Conservation (phyloP, 768 basidiomycete genomes). For the Auriscalpium vulgare region DNA sequence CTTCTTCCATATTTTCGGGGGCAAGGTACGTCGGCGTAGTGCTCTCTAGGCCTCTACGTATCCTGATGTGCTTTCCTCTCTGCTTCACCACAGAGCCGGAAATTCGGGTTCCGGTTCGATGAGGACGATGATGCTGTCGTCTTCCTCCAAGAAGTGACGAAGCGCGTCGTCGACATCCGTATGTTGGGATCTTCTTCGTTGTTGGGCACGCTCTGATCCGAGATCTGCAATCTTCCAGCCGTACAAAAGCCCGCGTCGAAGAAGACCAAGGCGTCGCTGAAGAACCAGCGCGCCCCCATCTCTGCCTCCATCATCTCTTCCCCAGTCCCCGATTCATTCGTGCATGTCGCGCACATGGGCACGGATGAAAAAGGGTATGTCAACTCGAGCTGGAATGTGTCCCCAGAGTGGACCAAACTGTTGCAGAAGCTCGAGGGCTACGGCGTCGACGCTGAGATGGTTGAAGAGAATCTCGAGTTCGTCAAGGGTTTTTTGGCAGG, state of each 20-base stretch:
- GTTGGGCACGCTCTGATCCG: background rate
- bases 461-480: conserved; percentile 27
- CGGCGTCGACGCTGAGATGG: conserved; percentile 25
- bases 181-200: background rate
- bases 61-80: background rate
- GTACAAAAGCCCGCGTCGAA: conserved; percentile 24
- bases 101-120: conserved; percentile 50
- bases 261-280: background rate
- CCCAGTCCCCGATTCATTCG: conserved; percentile 53
- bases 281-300: conserved; percentile 17
- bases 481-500: conserved; percentile 24
- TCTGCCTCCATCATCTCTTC: conserved; percentile 44
- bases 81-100: conserved; percentile 29
- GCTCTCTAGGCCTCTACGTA: background rate
- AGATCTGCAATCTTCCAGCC: conserved; percentile 4
- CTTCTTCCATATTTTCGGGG: conserved; percentile 88
- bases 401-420: conserved; percentile 43
- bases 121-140: conserved; percentile 52
- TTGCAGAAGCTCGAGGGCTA: conserved; percentile 34
- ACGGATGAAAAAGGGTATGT: conserved; percentile 41
- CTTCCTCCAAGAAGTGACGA: conserved; percentile 54
- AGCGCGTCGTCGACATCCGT: conserved; percentile 39
- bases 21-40: conserved; percentile 52
- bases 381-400: conserved; percentile 46
- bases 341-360: conserved; percentile 60